Evolutionary conservation across 495 filamentous ascomycete genomes (phyloP), one percentile per base, ranked within the genome.

Genomic region (Parachaetomium inaequale): DNA sequence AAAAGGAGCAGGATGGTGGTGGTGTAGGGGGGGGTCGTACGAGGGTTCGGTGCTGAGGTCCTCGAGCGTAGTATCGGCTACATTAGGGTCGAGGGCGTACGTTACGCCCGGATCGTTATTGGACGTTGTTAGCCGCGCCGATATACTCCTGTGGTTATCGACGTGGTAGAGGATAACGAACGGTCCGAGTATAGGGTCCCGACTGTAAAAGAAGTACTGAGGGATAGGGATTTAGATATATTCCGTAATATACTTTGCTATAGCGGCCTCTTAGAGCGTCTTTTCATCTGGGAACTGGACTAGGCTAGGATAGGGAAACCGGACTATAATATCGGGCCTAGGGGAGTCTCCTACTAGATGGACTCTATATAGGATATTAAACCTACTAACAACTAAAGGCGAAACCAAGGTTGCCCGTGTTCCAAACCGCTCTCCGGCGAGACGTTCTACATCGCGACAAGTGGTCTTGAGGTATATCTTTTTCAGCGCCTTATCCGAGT

Each of bases 101-200:
- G 57, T 34, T 21, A 67, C 65, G 36, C 64, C 49, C 17, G 17
- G 38, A n/a, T 56, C 52, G 26, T 54, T 34, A 29, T 60, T 63
- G 2, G 74, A 74, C 0, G 47, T 65, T 14, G 74, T 67, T 0
- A 75, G 61, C 32, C 56, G 50, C n/a, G 62, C 56, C 2, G 46
- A 17, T 61, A 76, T 67, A 26, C 45, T 63, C 19, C 45, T 45
- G 19, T 61, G 42, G 56, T 72, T 58, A 11, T 71, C 63, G 7
- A 77, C 62, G 63, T 75, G 72, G 15, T 77, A 65, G 63, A 78
- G 74, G 23, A 75, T 72, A 11, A 81, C 72, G 58, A 75, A 79
- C 2, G 76, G 75, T 17, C 72, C 68, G 34, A 78, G 36, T 1
- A 74, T 67, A 11, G 66, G 47, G 17, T 68, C 66, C 57, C 47